Percentiles rank a stretch among this genome's conserved stretches.
These are phyloP conservation scores for Euphorbia lathyris DNA, from an alignment of 345 rosid species.

Conservation along the genomic window DNA sequence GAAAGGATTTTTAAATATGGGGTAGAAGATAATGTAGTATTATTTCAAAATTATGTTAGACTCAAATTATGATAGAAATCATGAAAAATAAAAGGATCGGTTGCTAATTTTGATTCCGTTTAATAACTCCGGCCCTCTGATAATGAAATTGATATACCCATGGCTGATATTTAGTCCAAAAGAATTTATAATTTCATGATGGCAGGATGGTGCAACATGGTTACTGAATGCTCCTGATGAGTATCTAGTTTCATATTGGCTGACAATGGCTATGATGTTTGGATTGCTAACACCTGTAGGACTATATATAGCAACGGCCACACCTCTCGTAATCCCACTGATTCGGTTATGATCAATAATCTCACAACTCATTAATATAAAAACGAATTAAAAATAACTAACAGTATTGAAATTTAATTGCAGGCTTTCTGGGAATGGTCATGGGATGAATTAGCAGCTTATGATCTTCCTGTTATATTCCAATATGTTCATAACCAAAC, in stretches of 20 bases:
- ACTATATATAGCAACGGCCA: slow-evolving; percentile 35
- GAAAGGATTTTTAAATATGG: too few species aligned
- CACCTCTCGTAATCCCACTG: slow-evolving; percentile 30
- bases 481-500: slow-evolving; percentile 25
- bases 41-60: too few species aligned
- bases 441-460: slow-evolving; percentile 31
- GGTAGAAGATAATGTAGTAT: too few species aligned
- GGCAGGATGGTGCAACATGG: slow-evolving; percentile 44
- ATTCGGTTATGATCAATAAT: slow-evolving; percentile 10
- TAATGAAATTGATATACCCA: too few species aligned
- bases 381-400: too few species aligned
- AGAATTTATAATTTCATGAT: too few species aligned
- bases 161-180: too few species aligned
- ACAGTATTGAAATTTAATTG: not conserved
- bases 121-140: too few species aligned
- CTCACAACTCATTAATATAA: too few species aligned
- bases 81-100: too few species aligned
- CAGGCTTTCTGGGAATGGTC: slow-evolving; percentile 37
- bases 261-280: slow-evolving; percentile 42
- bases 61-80: too few species aligned
- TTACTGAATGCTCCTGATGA: slow-evolving; percentile 27
- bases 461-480: slow-evolving; percentile 29
- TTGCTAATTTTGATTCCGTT: too few species aligned
- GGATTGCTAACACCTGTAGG: slow-evolving; percentile 44
- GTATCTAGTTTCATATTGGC: slow-evolving; percentile 37